These are phyloP conservation scores for Huntiella omanensis DNA, from an alignment of 2,329 filamentous ascomycete genomes.

Conservation along the genomic window DNA sequence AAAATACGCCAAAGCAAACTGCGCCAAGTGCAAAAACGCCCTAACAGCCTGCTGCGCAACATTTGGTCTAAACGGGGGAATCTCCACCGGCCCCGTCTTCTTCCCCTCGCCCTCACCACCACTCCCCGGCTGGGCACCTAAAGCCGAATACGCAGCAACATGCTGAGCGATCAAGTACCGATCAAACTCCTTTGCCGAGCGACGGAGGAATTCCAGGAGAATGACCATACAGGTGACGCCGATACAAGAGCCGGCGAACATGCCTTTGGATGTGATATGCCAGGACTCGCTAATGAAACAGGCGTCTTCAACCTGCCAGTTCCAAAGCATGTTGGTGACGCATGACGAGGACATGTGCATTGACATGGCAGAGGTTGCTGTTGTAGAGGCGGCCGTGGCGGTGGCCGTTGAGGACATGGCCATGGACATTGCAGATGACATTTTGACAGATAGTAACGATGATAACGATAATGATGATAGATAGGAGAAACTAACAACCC, in stretches of 20 bases:
- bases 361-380: constrained; percentile 10
- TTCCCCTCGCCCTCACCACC: constrained; percentile 6
- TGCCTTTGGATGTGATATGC: constrained; percentile 48
- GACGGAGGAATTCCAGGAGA: constrained; percentile 52
- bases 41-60: constrained; percentile 46
- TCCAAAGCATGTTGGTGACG: constrained; percentile 53
- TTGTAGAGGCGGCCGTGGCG: constrained; percentile 9
- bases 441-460: neutral
- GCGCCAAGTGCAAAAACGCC: constrained; percentile 47
- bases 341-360: constrained; percentile 11
- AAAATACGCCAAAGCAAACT: constrained; percentile 61
- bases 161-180: constrained; percentile 38
- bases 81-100: constrained; percentile 4
- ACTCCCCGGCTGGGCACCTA: constrained; percentile 11
- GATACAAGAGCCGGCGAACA: constrained; percentile 67
- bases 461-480: neutral
- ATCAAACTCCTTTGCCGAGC: constrained; percentile 54
- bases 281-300: constrained; percentile 55
- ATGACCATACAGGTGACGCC: constrained; percentile 59
- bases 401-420: constrained; percentile 10
- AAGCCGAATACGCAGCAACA: constrained; percentile 14
- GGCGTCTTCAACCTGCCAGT: constrained; percentile 53
- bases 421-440: constrained; percentile 2
- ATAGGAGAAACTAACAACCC: no score
- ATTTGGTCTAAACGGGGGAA: constrained; percentile 33